These are phyloP conservation scores for Lathyrus tuberosus DNA, from an alignment of 306 rosid species.

Conservation along the genomic window DNA sequence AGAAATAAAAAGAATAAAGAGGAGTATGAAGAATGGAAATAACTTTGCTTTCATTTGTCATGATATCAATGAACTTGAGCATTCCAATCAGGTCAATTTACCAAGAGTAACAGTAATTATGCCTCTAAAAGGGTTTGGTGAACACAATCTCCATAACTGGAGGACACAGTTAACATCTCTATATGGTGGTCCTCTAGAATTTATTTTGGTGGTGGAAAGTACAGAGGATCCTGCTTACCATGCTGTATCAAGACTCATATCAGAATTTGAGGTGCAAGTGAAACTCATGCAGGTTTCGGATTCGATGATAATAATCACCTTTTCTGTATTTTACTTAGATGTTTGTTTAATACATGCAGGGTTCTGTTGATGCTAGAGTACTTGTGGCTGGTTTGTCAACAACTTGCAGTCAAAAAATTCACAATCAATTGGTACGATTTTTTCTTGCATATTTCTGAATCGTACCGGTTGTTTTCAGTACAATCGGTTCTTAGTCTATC, in stretches of 20 bases:
- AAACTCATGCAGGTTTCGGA: conserved; percentile 23
- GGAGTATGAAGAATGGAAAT: conserved; percentile 57
- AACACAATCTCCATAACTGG: conserved; percentile 97
- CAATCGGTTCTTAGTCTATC: too few relatives aligned
- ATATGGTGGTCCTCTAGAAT: conserved; percentile 96
- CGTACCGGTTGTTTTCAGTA: too few relatives aligned
- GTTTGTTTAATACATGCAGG: conserved; percentile 53
- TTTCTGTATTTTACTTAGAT: conserved; percentile 19
- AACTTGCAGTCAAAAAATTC: conserved; percentile 97
- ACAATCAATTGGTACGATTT: conserved; percentile 82
- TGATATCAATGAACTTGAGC: conserved; percentile 85
- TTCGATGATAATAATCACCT: neutral
- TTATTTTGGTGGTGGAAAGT: conserved; percentile 86
- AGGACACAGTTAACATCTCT: conserved; percentile 93
- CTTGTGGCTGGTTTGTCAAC: conserved; percentile 87
- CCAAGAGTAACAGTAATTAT: conserved; percentile 82
- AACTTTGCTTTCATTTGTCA: conserved; percentile 79
- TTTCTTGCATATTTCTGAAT: neutral
- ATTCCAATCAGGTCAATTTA: conserved; percentile 72
- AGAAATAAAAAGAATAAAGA: conserved; percentile 73
- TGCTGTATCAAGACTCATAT: conserved; percentile 58
- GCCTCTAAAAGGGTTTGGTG: conserved; percentile 99
- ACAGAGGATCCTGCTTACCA: conserved; percentile 85
- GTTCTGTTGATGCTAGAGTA: conserved; percentile 74
- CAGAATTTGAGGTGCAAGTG: conserved; percentile 68